phyloP scores from a whole-genome alignment of 352 stramenopile species.

The Phytophthora brassicae region DNA sequence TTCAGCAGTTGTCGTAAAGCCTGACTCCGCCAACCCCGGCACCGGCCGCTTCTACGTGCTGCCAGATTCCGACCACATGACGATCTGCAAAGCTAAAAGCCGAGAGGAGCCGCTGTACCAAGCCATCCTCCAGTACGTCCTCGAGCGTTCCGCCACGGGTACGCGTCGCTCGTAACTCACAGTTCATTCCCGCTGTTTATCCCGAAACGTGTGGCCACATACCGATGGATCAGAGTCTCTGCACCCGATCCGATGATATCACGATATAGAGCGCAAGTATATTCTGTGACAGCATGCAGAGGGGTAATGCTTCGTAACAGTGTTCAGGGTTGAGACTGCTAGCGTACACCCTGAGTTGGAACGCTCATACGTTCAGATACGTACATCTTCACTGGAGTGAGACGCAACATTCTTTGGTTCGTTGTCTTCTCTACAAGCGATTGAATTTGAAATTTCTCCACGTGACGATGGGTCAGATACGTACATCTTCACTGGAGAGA shows the following conservation, averaged over 20 bases:
- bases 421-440: too few relatives aligned
- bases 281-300: too few relatives aligned
- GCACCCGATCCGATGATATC: constrained; percentile 15
- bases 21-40: constrained; percentile 73
- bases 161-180: background rate
- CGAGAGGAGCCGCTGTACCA: constrained; percentile 65
- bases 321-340: constrained; percentile 14
- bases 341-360: background rate
- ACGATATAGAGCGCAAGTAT: constrained; percentile 26
- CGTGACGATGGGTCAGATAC: too few relatives aligned
- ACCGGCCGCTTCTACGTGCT: constrained; percentile 70
- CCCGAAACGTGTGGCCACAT: background rate
- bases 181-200: constrained; percentile 12
- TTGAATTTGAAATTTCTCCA: too few relatives aligned
- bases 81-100: constrained; percentile 83
- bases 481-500: too few relatives aligned
- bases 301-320: constrained; percentile 9
- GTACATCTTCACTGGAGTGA: background rate
- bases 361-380: constrained; percentile 26
- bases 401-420: too few relatives aligned
- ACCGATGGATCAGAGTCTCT: constrained; percentile 2
- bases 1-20: constrained; percentile 74
- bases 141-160: constrained; percentile 16
- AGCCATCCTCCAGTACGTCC: constrained; percentile 46
- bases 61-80: constrained; percentile 77